A percentile compares a stretch with the other conserved stretches of the same genome.
Evolutionary conservation across 1,139 yeast species (phyloP).

Genomic region (Sugiyamaella xylanicola): DNA sequence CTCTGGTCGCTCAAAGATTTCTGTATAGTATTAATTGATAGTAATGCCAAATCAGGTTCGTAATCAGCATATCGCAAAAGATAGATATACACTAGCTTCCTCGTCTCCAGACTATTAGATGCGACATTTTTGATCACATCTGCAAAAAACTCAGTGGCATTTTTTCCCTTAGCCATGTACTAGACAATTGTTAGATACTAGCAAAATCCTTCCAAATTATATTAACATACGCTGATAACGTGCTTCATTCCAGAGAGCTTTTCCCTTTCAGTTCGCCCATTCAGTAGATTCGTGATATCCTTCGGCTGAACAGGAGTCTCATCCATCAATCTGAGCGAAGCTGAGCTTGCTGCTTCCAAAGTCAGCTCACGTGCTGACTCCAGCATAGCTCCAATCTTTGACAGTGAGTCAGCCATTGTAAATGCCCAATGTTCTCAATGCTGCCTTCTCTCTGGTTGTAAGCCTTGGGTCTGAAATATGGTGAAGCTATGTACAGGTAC

Average conservation of each 20-base stretch:
- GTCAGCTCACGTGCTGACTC: constrained; percentile 83
- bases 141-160: constrained; percentile 67
- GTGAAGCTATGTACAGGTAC: no score
- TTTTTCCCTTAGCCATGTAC: constrained; percentile 64
- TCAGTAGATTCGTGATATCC: constrained; percentile 67
- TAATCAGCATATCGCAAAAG: constrained; percentile 75
- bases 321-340: constrained; percentile 57
- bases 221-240: constrained; percentile 51
- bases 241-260: constrained; percentile 74
- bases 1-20: constrained; percentile 71
- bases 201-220: neutral
- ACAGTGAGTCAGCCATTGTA: constrained; percentile 55
- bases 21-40: constrained; percentile 90
- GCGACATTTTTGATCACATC: constrained; percentile 89
- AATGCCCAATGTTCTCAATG: neutral
- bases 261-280: constrained; percentile 72
- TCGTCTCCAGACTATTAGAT: constrained; percentile 65
- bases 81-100: constrained; percentile 78
- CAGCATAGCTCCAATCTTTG: constrained; percentile 58
- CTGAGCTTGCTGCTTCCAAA: constrained; percentile 79
- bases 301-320: constrained; percentile 55
- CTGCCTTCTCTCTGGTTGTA: neutral
- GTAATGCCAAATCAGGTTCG: constrained; percentile 84
- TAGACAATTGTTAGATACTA: constrained; percentile 5
- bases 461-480: neutral